A percentile compares a stretch with the other conserved stretches of the same genome.
These are phyloP conservation scores for Silene conica DNA, from an alignment of 148 eudicot species.

Conservation along the genomic window DNA sequence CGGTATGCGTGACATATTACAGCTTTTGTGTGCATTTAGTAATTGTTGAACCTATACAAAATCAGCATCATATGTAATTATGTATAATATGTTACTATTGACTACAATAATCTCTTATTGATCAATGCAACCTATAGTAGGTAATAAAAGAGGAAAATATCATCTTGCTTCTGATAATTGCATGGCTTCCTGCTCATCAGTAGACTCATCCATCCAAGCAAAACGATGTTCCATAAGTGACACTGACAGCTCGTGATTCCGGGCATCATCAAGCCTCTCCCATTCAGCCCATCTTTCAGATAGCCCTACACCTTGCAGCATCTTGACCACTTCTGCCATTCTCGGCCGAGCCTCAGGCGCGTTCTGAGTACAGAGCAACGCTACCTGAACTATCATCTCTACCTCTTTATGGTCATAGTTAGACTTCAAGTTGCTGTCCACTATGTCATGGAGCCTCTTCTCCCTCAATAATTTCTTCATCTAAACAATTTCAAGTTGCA, in stretches of 20 bases:
- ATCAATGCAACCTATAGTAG: slow-evolving; percentile 4
- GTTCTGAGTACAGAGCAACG: slow-evolving; percentile 80
- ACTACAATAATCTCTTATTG: slow-evolving; percentile 3
- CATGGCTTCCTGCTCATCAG: slow-evolving; percentile 74
- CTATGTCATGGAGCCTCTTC: slow-evolving; percentile 61
- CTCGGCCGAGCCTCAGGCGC: slow-evolving; percentile 84
- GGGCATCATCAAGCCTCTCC: slow-evolving; percentile 72
- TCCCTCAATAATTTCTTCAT: slow-evolving; percentile 75
- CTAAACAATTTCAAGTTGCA: slow-evolving; percentile 26
- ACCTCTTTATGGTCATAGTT: slow-evolving; percentile 60
- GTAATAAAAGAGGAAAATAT: background rate
- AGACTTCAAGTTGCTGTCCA: slow-evolving; percentile 57
- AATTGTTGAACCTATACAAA: slow-evolving; percentile 6
- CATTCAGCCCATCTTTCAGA: slow-evolving; percentile 83
- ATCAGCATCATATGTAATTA: background rate
- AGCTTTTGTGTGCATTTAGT: background rate
- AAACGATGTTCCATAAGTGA: slow-evolving; percentile 54
- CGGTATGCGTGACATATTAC: slow-evolving; percentile 1
- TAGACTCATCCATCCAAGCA: slow-evolving; percentile 76
- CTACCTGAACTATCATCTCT: slow-evolving; percentile 73
- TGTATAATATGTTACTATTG: background rate
- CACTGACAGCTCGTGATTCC: slow-evolving; percentile 43
- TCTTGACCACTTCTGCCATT: slow-evolving; percentile 71
- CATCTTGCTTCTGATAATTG: slow-evolving; percentile 86
- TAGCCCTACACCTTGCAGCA: slow-evolving; percentile 77